Percentiles rank a stretch among this genome's conserved stretches.
These are phyloP conservation scores for Colletotrichum echinochloae DNA, from an alignment of 2,329 filamentous ascomycete genomes.

Conservation along the genomic window DNA sequence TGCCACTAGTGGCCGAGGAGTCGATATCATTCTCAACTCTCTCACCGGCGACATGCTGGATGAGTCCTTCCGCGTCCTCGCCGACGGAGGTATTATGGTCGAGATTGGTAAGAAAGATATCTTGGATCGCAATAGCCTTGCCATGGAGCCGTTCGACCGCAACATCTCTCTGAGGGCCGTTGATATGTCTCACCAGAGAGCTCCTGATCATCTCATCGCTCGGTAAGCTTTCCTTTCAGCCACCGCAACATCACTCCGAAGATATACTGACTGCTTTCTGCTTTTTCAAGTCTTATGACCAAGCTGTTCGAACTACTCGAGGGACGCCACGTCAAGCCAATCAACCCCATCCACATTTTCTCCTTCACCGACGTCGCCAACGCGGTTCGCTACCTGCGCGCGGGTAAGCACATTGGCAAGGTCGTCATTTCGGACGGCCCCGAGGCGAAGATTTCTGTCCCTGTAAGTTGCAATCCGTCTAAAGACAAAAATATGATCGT, in stretches of 20 bases:
- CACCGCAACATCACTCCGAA: no score
- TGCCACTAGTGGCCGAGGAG: conserved; percentile 43
- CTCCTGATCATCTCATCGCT: background rate
- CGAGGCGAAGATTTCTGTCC: background rate
- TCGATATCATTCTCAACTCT: conserved; percentile 50
- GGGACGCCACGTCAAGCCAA: conserved; percentile 4
- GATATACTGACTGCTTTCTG: no score
- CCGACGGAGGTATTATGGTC: conserved; percentile 46
- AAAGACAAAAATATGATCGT: no score
- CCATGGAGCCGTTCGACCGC: conserved; percentile 55
- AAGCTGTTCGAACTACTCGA: conserved; percentile 15
- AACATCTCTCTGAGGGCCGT: conserved; percentile 51
- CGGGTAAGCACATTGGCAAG: conserved; percentile 58
- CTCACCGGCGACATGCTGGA: conserved; percentile 46
- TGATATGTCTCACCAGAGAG: conserved; percentile 44
- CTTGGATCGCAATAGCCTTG: conserved; percentile 46
- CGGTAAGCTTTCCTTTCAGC: no score
- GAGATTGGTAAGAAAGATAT: conserved; percentile 49
- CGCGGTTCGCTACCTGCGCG: conserved; percentile 58
- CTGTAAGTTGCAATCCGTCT: conserved; percentile 4
- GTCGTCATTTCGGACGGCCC: conserved; percentile 47
- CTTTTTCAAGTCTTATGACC: conserved; percentile 31
- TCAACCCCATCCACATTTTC: background rate
- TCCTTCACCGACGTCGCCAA: conserved; percentile 39
- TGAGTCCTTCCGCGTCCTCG: conserved; percentile 5